Evolutionary conservation across 176 grass and related monocot species (phyloP), one percentile per base, ranked within the genome.

Genomic region (Saccharum officinarum): DNA sequence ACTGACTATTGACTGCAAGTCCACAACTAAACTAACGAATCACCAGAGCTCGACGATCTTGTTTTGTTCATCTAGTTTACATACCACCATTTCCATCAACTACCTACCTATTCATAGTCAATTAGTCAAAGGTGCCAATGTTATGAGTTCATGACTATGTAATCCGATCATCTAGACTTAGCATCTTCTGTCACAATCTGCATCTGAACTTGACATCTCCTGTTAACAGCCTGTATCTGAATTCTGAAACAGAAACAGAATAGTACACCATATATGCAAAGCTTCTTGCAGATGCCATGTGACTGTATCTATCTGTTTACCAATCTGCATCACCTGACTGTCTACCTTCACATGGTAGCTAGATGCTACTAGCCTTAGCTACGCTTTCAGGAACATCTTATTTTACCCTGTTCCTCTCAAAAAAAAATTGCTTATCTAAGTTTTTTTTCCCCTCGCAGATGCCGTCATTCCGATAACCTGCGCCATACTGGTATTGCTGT

Each of bases 391-490:
- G 59, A 34, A 34, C 7, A 28, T 66, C 52, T 20, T 42, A 57
- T 67, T 47, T 26, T 28, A 28, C 28, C 28, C 28, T 28, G 28
- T 28, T 28, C 28, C 28, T 28, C 28, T 28, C 28, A 28, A 28
- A 28, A 28, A 28, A 28, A 28, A 28, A 28, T 28, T 28, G 45
- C n/a, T 30, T 20, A n/a, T n/a, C 17, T 0, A n/a, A 59, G 9
- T 65, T 36, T 37, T 30, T n/a, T 37, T 3, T 40, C 18, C 13
- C 18, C 14, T 74, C 52, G 64, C 86, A 98, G 96, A 94, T 33
- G 96, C 89, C 1, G 93, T 98, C 50, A 76, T 94, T 30, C 96
- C 96, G 6, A 95, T 98, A 67, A 95, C 96, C 17, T 98, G 96
- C 39, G 81, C 26, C 86, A 87, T 98, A 83, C 10, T 98, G 50